Evolutionary conservation across 2,329 filamentous ascomycete genomes (phyloP), one percentile per base, ranked within the genome.

Genomic region (Sporothrix brunneoviolacea): DNA sequence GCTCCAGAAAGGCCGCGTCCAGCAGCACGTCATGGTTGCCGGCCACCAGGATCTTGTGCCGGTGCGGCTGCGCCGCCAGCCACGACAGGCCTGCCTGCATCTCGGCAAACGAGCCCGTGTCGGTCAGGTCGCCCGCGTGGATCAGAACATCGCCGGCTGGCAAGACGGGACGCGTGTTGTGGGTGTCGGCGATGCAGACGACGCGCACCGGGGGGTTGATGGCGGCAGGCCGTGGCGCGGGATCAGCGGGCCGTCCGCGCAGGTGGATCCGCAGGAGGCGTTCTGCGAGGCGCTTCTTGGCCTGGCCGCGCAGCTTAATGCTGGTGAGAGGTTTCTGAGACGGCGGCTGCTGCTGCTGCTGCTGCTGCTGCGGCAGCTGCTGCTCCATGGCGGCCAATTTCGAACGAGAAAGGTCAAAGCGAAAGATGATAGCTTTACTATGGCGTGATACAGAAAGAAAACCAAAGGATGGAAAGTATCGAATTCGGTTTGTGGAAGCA

Each of bases 121-220:
- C 59, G 1, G 66, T 70, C 16, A 72, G 60, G 51, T 72, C 68
- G 15, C 69, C 69, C 9, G 69, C 68, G 51, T 72, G 69, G 47
- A 72, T 61, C 6, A 71, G 63, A 4, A 72, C 56, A 51, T 72
- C 68, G 1, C 68, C 70, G 9, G 56, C 33, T 3, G 68, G 68
- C 6, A 70, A 52, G 5, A 51, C 48, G 0, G 65, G 66, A 27
- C 59, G 61, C 21, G 53, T 57, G 54, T 68, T 70, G 61, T 71
- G 69, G 2, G 69, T 71, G 55, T 72, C 68, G 10, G 69, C 70
- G 13, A 72, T 62, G 55, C 67, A 71, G 16, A 68, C 51, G 13
- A 53, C 35, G 42, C 30, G 42, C 8, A 44, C 41, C 2, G 41
- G 41, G 3, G n/a, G n/a, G n/a, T n/a, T n/a, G n/a, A n/a, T n/a